Conservation (phyloP, 306 rosid genomes). For the Prinsepia uniflora region DNA sequence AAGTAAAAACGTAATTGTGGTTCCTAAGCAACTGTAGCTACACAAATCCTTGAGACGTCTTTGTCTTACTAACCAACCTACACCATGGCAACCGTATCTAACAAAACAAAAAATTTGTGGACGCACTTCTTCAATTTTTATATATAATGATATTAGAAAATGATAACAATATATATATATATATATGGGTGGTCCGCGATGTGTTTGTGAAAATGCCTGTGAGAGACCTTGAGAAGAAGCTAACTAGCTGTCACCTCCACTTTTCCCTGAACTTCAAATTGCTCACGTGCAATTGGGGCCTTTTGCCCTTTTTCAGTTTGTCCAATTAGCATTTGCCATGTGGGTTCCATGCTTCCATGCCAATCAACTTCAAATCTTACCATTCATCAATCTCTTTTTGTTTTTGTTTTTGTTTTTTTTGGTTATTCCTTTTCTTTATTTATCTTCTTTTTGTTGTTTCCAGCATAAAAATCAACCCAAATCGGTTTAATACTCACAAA, state of each 20-base stretch:
- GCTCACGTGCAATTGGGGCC: slow-evolving; percentile 40
- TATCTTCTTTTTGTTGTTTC: background rate
- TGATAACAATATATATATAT: too few relatives aligned
- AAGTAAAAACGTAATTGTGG: slow-evolving; percentile 17
- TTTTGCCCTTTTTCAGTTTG: slow-evolving; percentile 1
- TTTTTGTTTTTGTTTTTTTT: too few relatives aligned
- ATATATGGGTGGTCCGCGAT: slow-evolving; percentile 49
- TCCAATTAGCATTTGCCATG: background rate
- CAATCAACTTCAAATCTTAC: slow-evolving; percentile 3
- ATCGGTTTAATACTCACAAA: too few relatives aligned
- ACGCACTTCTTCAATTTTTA: too few relatives aligned
- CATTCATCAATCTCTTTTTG: background rate
- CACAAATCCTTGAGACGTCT: slow-evolving; percentile 16
- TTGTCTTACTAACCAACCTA: slow-evolving; percentile 16
- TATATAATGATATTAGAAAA: too few relatives aligned
- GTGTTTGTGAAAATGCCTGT: background rate
- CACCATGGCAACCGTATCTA: too few relatives aligned
- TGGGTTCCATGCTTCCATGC: slow-evolving; percentile 15
- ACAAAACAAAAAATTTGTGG: too few relatives aligned
- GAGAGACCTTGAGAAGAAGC: slow-evolving; percentile 34
- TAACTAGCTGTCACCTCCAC: slow-evolving; percentile 25
- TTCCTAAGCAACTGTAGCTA: background rate
- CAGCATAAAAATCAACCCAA: background rate
- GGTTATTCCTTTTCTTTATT: background rate
- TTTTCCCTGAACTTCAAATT: slow-evolving; percentile 5